Evolutionary conservation across 1,284 basidiomycete species (phyloP), one percentile per base, ranked within the genome.

Genomic region (Naganishia liquefaciens): DNA sequence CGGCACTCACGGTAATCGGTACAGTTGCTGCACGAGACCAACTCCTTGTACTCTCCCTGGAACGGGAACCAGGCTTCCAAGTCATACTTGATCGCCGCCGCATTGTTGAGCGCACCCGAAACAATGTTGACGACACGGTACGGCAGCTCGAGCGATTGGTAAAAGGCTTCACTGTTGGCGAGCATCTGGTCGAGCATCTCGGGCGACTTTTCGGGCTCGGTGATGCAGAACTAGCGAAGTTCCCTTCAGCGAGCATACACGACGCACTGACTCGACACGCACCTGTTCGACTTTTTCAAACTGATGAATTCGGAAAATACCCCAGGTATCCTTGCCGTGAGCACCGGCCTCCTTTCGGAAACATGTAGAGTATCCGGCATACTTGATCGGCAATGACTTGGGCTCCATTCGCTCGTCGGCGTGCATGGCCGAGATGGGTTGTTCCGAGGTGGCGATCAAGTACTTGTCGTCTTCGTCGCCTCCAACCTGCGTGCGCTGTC

Each of bases 51-150:
- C 69, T 85, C 89, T 65, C 88, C 89, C 80, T 98, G 95, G 86
- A 92, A 97, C 3, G 95, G 95, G 85, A 99, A 99, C 92, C 93
- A 99, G 54, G 95, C 96, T 80, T 99, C 95, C 64, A 99, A 79
- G 80, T 99, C 96, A 77, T 89, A 93, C 82, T 99, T 99, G 83
- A 95, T 92, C 63, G 93, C 86, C 9, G 96, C 95, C 0, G 96
- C 95, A 72, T 98, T 86, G 81, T 99, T 99, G 72, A 99, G 82
- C 25, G 93, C 95, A 19, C 95, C 93, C 40, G 91, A 94, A 40
- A 97, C 95, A 74, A 99, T 98, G n/a, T 86, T 88, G 64, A 98
- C 93, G 58, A 98, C 86, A 43, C 90, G 88, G 79, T 98, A 99
- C 27, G 93, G 88, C 68, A 99, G 77, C 30, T 88, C 88, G 62